Conservation (phyloP, 495 filamentous ascomycete species). For the Parachaetomium inaequale region DNA sequence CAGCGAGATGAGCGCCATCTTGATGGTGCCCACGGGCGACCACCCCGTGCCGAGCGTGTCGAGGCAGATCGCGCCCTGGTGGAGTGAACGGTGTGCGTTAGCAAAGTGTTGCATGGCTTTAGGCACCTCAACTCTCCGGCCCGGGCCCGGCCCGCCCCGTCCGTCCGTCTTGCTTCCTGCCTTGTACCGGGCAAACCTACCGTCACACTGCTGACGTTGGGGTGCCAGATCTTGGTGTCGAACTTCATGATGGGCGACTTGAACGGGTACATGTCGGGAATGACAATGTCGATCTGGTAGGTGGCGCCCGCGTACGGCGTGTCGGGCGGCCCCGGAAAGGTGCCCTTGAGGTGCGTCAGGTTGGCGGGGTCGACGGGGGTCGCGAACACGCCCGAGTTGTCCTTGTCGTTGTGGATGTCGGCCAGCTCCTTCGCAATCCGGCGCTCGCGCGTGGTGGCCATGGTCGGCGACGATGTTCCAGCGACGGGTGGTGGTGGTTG, state of each 20-base stretch:
- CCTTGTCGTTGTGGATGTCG: conserved; percentile 73
- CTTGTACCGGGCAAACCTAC: conserved; percentile 48
- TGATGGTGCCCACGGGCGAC: conserved; percentile 95
- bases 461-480: conserved; percentile 33
- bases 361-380: conserved; percentile 62
- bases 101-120: not conserved
- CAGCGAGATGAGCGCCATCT: conserved; percentile 86
- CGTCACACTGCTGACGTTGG: conserved; percentile 93
- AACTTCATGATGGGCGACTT: conserved; percentile 90
- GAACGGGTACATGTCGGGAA: conserved; percentile 90
- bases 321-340: conserved; percentile 82
- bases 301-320: conserved; percentile 91
- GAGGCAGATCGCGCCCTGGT: conserved; percentile 91
- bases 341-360: conserved; percentile 78
- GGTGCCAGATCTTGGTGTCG: conserved; percentile 95
- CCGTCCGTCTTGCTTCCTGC: not conserved
- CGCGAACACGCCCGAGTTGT: conserved; percentile 67
- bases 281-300: conserved; percentile 78
- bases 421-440: conserved; percentile 88
- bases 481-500: not conserved
- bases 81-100: not conserved
- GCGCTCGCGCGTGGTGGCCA: conserved; percentile 74
- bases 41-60: conserved; percentile 87
- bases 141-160: not conserved
- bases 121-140: not conserved